phyloP scores from a whole-genome alignment of 2,329 filamentous ascomycete genomes.

The Neonectria neomacrospora region DNA sequence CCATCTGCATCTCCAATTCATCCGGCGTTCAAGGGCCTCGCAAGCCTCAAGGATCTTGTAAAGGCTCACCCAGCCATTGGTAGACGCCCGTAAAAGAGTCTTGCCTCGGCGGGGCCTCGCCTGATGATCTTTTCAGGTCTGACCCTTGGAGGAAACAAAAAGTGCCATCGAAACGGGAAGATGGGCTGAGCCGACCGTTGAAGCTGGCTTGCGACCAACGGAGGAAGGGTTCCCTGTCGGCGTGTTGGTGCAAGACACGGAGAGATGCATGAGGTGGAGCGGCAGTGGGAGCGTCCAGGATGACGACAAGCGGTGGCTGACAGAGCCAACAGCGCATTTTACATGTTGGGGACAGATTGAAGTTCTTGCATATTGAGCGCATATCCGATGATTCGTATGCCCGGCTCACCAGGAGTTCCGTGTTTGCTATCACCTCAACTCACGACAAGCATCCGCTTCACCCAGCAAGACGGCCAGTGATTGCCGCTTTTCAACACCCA shows the following conservation, averaged over 20 bases:
- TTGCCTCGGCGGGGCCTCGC: background rate
- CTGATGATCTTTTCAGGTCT: conserved; percentile 9
- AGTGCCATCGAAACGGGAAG: conserved; percentile 6
- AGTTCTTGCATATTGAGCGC: background rate
- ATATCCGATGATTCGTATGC: conserved; percentile 1
- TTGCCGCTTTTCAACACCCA: background rate
- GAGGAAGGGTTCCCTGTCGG: background rate
- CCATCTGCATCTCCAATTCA: background rate
- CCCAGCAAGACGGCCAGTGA: background rate
- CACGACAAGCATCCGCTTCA: background rate
- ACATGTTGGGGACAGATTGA: background rate
- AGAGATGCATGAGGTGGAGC: conserved; percentile 12
- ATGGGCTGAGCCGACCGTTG: conserved; percentile 9
- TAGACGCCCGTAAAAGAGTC: background rate
- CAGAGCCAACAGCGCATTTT: conserved; percentile 3
- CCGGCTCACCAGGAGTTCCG: background rate
- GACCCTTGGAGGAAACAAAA: background rate
- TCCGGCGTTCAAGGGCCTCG: background rate
- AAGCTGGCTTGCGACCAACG: background rate
- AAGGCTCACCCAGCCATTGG: background rate
- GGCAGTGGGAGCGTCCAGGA: conserved; percentile 14
- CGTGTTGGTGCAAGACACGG: conserved; percentile 17
- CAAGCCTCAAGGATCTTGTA: background rate
- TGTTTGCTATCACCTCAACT: background rate
- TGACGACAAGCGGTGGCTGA: conserved; percentile 12